Base-by-base conservation (phyloP, 257 asterid genomes). In the Plantago ovata region DNA sequence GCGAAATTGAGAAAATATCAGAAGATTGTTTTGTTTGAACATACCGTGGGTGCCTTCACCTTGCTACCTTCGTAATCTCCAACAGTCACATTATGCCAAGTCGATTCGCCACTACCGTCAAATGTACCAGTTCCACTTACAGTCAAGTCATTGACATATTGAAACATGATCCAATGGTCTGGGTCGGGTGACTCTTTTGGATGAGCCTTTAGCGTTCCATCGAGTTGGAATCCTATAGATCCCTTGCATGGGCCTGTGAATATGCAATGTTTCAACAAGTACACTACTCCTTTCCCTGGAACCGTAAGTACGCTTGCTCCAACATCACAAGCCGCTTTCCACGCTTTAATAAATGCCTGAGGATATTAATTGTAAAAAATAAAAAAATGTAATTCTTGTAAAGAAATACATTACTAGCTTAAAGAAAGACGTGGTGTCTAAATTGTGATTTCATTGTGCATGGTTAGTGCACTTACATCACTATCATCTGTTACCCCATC, bases 211-310 rank as follows among this genome's bases (percentile, higher is more conserved):
- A 79, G 7, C 8, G 58, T 63, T 38, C 81, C 87, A 15, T 48
- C 60, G 3, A 64, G n/a, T 20, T 43, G 14, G 12, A 78, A 46
- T 9, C 3, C 3, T 16, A 75, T 65, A 7, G 20, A 4, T 13
- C 76, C 73, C 2, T 7, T 15, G 39, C 93, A 86, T 3, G 93
- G 89, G 7, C 95, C 95, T 5, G 13, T 2, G 15, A 86, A 77
- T 13, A 38, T 42, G 13, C 69, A 2, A 72, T 16, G 1, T 68
- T 53, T n/a, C 60, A 86, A 20, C 20, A 62, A 59, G 63, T 71
- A 86, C 0, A 53, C 36, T 6, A 3, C 36, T 28, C 7, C 70
- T 2, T 87, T 87, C 15, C 3, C 0, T 0, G 93, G 87, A 11
- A 86, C 70, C 15, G 43, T 3, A 15, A 86, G 42, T 7, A 49